Evolutionary conservation across 192 early-diverging fungal genomes (phyloP), one percentile per base, ranked within the genome.

Genomic region (Jimgerdemannia lactiflua): DNA sequence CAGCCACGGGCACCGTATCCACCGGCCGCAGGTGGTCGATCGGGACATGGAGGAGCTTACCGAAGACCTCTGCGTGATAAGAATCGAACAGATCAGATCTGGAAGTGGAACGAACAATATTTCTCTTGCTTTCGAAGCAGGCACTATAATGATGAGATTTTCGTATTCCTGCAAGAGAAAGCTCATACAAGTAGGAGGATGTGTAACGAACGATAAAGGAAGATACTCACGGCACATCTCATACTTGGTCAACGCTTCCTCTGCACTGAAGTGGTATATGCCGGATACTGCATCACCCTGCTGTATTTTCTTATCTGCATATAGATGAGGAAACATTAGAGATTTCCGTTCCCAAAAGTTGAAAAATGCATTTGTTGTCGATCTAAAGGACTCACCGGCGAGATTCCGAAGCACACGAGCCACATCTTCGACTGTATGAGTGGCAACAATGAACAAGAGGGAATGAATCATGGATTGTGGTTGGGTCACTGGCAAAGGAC

Each of bases 361-460:
- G 17, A 29, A 29, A 29, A 29, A 29, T 29, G 29, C 29, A 71
- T 66, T 17, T 73, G 6, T 43, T 20, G 42, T 71, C 19, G n/a
- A 39, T 39, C 9, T 10, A 10, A 7, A 41, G n/a, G 4, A 7
- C 76, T 77, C 80, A 82, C 89, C 79, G 3, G 83, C 68, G 64
- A 95, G 80, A 67, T 93, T 91, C 42, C 84, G 75, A 65, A 94
- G 82, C 14, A 91, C 92, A 19, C 89, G 79, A 6, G 91, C 92
- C 17, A 94, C 86, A 74, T 95, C 93, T 10, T 82, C 84, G 6
- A 91, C 90, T 89, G 65, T 71, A 41, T 43, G 43, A 18, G 66
- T 41, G 6, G 17, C 70, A 69, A 29, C 29, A 29, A 29, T 29
- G 29, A 29, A 29, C 29, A 29, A 29, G 29, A 29, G 29, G 29